A percentile compares a stretch with the other conserved stretches of the same genome.
Evolutionary conservation across 2,329 filamentous ascomycete species (phyloP).

Genomic region (Sporothrix curviconia): DNA sequence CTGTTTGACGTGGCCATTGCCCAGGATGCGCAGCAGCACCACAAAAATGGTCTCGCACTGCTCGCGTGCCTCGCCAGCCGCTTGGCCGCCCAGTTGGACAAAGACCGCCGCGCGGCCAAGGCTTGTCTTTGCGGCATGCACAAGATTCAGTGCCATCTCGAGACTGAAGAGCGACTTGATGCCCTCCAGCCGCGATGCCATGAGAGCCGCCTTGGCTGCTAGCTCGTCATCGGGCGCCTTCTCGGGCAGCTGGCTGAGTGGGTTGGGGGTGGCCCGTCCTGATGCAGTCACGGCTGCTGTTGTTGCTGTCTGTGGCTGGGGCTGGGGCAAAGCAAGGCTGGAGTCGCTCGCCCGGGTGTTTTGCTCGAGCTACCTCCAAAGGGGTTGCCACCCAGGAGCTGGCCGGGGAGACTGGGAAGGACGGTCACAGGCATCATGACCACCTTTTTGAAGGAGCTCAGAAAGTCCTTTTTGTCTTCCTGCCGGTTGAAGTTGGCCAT

Average conservation of each 20-base stretch:
- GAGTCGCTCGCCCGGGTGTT: neutral
- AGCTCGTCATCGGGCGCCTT: slow-evolving; percentile 82
- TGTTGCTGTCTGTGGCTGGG: neutral
- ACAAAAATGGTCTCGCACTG: slow-evolving; percentile 91
- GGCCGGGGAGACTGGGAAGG: slow-evolving; percentile 61
- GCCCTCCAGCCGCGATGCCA: slow-evolving; percentile 89
- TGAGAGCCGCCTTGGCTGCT: slow-evolving; percentile 93
- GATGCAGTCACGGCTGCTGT: neutral
- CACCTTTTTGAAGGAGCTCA: slow-evolving; percentile 95
- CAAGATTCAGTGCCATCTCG: slow-evolving; percentile 83
- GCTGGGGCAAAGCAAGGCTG: neutral
- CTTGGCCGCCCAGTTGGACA: slow-evolving; percentile 69
- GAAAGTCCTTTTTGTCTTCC: slow-evolving; percentile 91
- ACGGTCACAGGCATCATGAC: slow-evolving; percentile 98
- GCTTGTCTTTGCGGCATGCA: slow-evolving; percentile 80
- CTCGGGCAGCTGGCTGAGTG: slow-evolving; percentile 10
- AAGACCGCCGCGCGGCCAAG: slow-evolving; percentile 82
- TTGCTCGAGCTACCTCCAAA: slow-evolving; percentile 38
- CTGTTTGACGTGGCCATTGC: slow-evolving; percentile 78
- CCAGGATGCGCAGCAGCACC: slow-evolving; percentile 72
- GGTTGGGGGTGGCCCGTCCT: slow-evolving; percentile 11
- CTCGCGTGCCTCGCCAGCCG: slow-evolving; percentile 74
- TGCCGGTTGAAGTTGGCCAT: slow-evolving; percentile 94
- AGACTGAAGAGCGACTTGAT: slow-evolving; percentile 95
- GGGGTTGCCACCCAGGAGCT: slow-evolving; percentile 48